Evolutionary conservation across 2,329 filamentous ascomycete genomes (phyloP).

Genomic region (Ascochyta koolunga): DNA sequence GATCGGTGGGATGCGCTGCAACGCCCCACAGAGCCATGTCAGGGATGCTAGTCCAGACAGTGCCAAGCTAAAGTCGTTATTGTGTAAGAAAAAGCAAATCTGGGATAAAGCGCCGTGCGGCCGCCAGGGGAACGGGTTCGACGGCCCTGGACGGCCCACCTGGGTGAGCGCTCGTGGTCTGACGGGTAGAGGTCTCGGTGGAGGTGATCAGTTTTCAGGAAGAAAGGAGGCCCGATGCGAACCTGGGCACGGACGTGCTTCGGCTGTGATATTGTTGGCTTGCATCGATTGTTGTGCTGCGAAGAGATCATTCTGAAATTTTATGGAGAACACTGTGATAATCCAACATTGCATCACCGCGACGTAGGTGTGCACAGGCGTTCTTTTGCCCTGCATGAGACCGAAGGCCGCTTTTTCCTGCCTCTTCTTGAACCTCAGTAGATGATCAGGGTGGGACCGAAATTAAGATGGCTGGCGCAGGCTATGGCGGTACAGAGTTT

Average conservation of each 20-base stretch:
- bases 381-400: conserved; percentile 8
- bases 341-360: conserved; percentile 13
- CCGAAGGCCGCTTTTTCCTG: conserved; percentile 2
- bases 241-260: conserved; percentile 2
- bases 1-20: conserved; percentile 3
- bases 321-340: neutral
- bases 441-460: conserved; percentile 6
- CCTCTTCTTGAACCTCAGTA: neutral
- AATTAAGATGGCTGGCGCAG: conserved; percentile 12
- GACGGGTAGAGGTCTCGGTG: conserved; percentile 4
- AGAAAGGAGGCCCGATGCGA: conserved; percentile 4
- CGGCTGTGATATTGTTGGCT: neutral
- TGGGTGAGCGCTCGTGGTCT: neutral
- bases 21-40: conserved; percentile 7
- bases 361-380: conserved; percentile 7
- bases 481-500: conserved; percentile 6
- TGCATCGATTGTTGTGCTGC: neutral
- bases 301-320: neutral
- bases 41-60: neutral
- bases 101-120: conserved; percentile 12
- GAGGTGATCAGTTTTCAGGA: conserved; percentile 5
- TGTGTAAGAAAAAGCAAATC: conserved; percentile 8
- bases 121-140: conserved; percentile 13
- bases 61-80: conserved; percentile 2
- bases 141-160: conserved; percentile 3